Evolutionary conservation across 108 stramenopile genomes (phyloP).

Genomic region (Pseudonitzschia delicatissima): DNA sequence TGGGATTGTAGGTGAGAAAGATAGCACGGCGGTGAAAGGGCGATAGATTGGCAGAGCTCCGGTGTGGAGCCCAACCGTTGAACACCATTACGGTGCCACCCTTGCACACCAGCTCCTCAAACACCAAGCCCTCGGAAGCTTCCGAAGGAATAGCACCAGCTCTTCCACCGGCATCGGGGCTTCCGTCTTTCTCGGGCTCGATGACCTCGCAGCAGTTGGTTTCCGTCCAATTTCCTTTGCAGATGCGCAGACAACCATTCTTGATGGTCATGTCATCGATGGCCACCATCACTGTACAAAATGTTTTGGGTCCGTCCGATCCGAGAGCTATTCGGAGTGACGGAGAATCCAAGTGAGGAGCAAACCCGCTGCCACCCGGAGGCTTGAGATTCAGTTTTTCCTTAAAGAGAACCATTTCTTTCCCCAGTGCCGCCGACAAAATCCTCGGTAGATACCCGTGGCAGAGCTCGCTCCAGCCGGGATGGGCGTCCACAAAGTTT

Average conservation of each 20-base stretch:
- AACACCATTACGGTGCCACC: constrained; percentile 52
- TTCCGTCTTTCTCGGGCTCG: constrained; percentile 39
- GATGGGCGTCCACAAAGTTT: constrained; percentile 55
- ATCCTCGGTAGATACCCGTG: constrained; percentile 36
- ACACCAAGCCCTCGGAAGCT: constrained; percentile 36
- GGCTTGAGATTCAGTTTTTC: constrained; percentile 81
- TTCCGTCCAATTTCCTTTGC: constrained; percentile 50
- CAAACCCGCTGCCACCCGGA: constrained; percentile 67
- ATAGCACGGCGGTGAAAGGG: constrained; percentile 60
- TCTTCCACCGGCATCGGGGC: constrained; percentile 63
- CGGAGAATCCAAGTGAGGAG: constrained; percentile 67
- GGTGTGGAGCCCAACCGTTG: constrained; percentile 62
- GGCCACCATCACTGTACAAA: constrained; percentile 72
- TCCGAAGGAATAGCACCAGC: constrained; percentile 52
- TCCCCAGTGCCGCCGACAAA: constrained; percentile 39
- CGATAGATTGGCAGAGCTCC: constrained; percentile 41
- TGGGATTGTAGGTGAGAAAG: constrained; percentile 70
- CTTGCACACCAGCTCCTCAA: constrained; percentile 43
- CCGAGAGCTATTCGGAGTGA: constrained; percentile 53
- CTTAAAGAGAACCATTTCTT: constrained; percentile 63
- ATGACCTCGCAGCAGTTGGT: constrained; percentile 26
- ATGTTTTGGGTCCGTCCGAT: constrained; percentile 37
- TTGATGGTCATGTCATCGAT: constrained; percentile 57
- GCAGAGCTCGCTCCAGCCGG: constrained; percentile 51
- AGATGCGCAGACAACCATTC: constrained; percentile 64